Evolutionary conservation across 192 early-diverging fungal species (phyloP).

Genomic region (Cetraspora pellucida): DNA sequence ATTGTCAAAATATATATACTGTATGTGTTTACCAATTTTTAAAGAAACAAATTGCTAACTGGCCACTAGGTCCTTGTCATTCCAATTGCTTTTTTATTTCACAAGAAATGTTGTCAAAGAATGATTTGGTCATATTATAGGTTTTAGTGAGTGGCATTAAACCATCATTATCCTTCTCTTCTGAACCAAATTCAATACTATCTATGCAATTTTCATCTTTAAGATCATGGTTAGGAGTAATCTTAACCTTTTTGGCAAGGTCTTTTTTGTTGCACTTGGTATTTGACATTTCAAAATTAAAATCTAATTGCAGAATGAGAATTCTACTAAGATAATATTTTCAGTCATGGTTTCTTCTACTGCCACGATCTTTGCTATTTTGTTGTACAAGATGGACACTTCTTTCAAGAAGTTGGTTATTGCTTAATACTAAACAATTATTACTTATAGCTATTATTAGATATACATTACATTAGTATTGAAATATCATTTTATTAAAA

Average conservation of each 20-base stretch:
- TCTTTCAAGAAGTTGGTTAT: conserved; percentile 55
- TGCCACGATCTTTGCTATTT: conserved; percentile 47
- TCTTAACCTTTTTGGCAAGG: conserved; percentile 69
- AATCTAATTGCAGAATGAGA: conserved; percentile 70
- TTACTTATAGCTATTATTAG: conserved; percentile 13
- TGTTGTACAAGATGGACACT: conserved; percentile 50
- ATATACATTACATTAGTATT: neutral
- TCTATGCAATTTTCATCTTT: conserved; percentile 37
- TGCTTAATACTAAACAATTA: conserved; percentile 36
- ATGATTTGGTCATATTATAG: conserved; percentile 75
- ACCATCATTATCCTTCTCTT: conserved; percentile 57
- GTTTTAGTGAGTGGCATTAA: conserved; percentile 54
- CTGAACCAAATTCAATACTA: conserved; percentile 41
- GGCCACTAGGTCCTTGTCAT: conserved; percentile 47
- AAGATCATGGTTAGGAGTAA: conserved; percentile 44
- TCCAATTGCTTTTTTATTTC: conserved; percentile 83
- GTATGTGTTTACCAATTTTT: neutral
- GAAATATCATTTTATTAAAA: neutral
- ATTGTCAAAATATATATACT: neutral
- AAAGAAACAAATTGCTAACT: conserved; percentile 48
- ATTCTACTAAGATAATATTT: conserved; percentile 43
- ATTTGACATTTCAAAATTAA: conserved; percentile 95
- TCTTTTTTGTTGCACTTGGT: conserved; percentile 93
- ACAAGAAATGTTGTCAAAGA: conserved; percentile 99
- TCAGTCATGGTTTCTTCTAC: conserved; percentile 44